phyloP scores from a whole-genome alignment of 257 asterid genomes.

The Nicotiana benthamiana region DNA sequence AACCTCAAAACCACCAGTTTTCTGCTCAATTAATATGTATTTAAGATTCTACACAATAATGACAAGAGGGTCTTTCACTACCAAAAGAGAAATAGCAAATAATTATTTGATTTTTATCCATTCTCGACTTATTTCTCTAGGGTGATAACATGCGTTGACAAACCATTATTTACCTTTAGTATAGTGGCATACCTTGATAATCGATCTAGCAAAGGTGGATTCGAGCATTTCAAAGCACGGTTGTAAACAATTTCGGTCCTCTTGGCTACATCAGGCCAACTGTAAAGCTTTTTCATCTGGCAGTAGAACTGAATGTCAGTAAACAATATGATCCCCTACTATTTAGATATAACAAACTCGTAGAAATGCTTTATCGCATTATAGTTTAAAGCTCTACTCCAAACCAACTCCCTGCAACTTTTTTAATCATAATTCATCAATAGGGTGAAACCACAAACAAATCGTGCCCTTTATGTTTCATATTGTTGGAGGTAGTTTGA shows the following conservation, averaged over 20 bases:
- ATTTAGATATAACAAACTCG: not conserved
- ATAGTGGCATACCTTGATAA: constrained; percentile 52
- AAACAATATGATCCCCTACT: not conserved
- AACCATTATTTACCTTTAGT: not conserved
- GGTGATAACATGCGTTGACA: not conserved
- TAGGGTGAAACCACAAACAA: not conserved
- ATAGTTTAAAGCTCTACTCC: not conserved
- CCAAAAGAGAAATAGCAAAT: not conserved
- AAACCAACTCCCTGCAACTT: not conserved
- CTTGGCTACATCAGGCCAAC: constrained; percentile 94
- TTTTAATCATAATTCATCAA: not conserved
- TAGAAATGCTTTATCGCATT: not conserved
- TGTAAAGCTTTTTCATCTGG: constrained; percentile 87
- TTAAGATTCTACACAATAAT: not conserved
- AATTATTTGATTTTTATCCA: not conserved
- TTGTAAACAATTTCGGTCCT: constrained; percentile 87
- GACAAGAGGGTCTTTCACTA: not conserved
- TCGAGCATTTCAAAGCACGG: constrained; percentile 68
- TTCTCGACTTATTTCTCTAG: not conserved
- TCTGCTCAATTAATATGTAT: not conserved
- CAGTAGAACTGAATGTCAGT: constrained; percentile 4
- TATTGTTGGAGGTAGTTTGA: too few species aligned
- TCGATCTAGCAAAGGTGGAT: constrained; percentile 65
- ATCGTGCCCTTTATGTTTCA: not conserved
- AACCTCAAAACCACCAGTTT: not conserved